These are phyloP conservation scores for Didymella lethalis DNA, from an alignment of 2,329 filamentous ascomycete genomes.

Conservation along the genomic window DNA sequence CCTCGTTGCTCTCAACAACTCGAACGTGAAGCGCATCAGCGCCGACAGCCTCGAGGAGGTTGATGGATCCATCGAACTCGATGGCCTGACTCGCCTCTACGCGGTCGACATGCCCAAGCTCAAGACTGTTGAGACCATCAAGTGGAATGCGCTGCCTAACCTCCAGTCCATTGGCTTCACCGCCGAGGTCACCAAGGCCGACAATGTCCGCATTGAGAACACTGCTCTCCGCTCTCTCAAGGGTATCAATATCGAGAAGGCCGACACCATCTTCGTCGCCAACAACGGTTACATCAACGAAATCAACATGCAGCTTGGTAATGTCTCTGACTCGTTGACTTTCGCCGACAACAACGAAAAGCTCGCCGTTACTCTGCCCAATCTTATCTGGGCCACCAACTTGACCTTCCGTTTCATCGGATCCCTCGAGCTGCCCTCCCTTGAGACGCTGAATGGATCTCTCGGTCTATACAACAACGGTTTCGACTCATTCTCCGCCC, in stretches of 20 bases:
- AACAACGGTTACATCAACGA: conserved; percentile 84
- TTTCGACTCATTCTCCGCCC: conserved; percentile 67
- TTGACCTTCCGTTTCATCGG: conserved; percentile 84
- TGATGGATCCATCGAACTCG: conserved; percentile 72
- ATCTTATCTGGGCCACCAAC: conserved; percentile 80
- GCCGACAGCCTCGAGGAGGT: conserved; percentile 71
- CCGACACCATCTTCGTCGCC: conserved; percentile 75
- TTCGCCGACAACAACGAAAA: conserved; percentile 82
- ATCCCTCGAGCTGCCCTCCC: conserved; percentile 74
- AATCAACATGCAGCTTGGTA: conserved; percentile 79
- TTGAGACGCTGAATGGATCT: conserved; percentile 77
- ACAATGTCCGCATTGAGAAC: conserved; percentile 79
- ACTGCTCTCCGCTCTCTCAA: conserved; percentile 80
- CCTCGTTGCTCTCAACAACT: conserved; percentile 61
- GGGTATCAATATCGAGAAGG: conserved; percentile 80
- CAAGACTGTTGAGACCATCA: conserved; percentile 69
- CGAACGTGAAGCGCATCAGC: conserved; percentile 69
- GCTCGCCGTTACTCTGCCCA: conserved; percentile 76
- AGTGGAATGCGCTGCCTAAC: conserved; percentile 74
- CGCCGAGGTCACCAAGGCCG: conserved; percentile 71
- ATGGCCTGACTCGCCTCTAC: conserved; percentile 72
- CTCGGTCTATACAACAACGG: conserved; percentile 85
- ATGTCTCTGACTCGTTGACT: conserved; percentile 73
- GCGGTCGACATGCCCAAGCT: conserved; percentile 73
- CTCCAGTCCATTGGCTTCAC: conserved; percentile 68